phyloP scores from a whole-genome alignment of 805 yeast genomes.

The Kodamaea kaohsiungensis region DNA sequence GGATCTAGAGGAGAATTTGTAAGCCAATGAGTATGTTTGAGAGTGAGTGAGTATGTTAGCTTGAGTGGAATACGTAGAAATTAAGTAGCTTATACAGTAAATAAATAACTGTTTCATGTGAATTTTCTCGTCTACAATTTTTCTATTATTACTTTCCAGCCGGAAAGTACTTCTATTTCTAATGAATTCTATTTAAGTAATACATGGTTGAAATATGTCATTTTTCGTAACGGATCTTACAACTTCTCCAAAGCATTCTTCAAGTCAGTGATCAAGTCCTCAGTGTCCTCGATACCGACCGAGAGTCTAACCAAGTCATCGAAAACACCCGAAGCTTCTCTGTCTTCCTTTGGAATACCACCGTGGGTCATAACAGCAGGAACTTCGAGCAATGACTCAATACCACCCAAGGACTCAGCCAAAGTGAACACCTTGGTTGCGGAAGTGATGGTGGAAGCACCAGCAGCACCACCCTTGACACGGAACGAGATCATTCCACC shows the following conservation, averaged over 20 bases:
- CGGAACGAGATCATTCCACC: slow-evolving; percentile 93
- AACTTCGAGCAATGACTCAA: slow-evolving; percentile 81
- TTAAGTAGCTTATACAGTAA: too few relatives aligned
- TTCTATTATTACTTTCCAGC: too few relatives aligned
- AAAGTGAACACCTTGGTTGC: slow-evolving; percentile 75
- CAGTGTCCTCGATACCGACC: slow-evolving; percentile 33
- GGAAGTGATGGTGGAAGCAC: slow-evolving; percentile 73
- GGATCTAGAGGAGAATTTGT: background rate
- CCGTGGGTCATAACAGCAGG: slow-evolving; percentile 94
- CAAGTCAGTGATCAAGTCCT: slow-evolving; percentile 37
- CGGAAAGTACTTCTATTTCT: background rate
- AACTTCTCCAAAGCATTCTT: slow-evolving; percentile 59
- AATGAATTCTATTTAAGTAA: background rate
- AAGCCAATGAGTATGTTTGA: too few relatives aligned
- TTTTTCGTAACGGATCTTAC: background rate
- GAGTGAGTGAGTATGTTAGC: too few relatives aligned
- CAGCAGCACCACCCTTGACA: slow-evolving; percentile 77
- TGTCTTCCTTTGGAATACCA: slow-evolving; percentile 76
- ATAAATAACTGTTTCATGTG: too few relatives aligned
- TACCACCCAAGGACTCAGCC: slow-evolving; percentile 91
- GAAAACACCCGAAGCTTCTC: slow-evolving; percentile 78
- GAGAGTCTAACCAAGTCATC: slow-evolving; percentile 73
- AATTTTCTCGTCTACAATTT: too few relatives aligned
- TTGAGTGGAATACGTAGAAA: too few relatives aligned
- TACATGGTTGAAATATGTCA: too few relatives aligned